Base-by-base conservation (phyloP, 441 rosid genomes). In the Cnidoscolus chayamansa region DNA sequence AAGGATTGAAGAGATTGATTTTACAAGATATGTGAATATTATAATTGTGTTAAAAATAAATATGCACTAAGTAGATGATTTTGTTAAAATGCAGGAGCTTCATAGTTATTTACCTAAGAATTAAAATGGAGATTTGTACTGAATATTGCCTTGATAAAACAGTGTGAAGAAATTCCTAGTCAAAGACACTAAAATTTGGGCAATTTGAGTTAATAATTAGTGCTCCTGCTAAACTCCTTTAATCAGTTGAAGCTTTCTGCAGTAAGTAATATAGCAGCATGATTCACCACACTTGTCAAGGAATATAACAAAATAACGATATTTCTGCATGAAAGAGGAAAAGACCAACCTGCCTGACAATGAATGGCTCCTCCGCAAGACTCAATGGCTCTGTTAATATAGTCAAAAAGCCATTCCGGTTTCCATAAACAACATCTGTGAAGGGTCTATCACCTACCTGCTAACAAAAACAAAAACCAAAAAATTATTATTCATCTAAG, bases 361-460 rank as follows among this genome's bases (percentile, higher is more conserved):
- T 87, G 84, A 85, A 88, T 66, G 97, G 98, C 83, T 95, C 99
- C 82, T 89, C 90, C 25, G 84, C 75, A 71, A 84, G 85, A 82
- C 93, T 90, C 65, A 95, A 71, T 12, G 99, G 98, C 77, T 84
- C 90, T 3, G 93, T 89, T 69, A 93, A 79, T 57, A 93, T 77
- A 5, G 99, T 95, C 62, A 95, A 75, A 80, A 89, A 90, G 43
- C 95, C 97, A 75, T 91, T 93, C 76, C 94, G 86, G 70, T 90
- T 95, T 57, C 99, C 98, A 66, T 72, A 95, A 58, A 91, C 97
- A 47, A 91, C 80, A 75, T 95, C 99, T 11, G 98, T 95, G 72
- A 95, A 91, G 45, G 98, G 97, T 45, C 98, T 86, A 83, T 95
- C 99, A 72, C 99, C 99, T 74, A 95, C 96, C 99, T 95, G 84